These are phyloP conservation scores for Clohesyomyces aquaticus DNA, from an alignment of 495 filamentous ascomycete genomes.

Conservation along the genomic window DNA sequence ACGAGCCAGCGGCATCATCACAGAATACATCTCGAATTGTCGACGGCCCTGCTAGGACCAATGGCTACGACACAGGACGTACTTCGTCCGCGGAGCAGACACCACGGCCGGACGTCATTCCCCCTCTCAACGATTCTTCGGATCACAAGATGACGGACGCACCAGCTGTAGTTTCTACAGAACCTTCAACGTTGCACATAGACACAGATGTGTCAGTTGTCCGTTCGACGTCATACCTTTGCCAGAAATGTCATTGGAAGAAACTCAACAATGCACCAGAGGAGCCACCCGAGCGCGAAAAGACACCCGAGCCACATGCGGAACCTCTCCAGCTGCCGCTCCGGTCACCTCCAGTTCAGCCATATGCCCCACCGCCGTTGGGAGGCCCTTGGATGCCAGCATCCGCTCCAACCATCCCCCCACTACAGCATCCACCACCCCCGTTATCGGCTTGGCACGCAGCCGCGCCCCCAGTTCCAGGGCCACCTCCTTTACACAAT, in stretches of 20 bases:
- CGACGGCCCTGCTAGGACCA: constrained; percentile 19
- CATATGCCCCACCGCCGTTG: constrained; percentile 23
- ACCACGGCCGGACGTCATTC: constrained; percentile 1
- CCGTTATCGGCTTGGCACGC: constrained; percentile 29
- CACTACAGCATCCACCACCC: constrained; percentile 26
- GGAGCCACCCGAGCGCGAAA: constrained; percentile 27
- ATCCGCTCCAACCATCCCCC: not conserved
- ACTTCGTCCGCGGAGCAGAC: constrained; percentile 1
- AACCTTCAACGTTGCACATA: constrained; percentile 6
- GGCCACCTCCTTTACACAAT: constrained; percentile 27
- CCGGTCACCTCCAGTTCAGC: constrained; percentile 36
- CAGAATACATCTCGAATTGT: constrained; percentile 8
- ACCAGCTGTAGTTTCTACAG: constrained; percentile 7
- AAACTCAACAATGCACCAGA: constrained; percentile 36
- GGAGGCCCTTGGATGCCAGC: constrained; percentile 13
- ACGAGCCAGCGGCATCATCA: constrained; percentile 11
- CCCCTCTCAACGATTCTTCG: constrained; percentile 13
- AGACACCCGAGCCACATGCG: constrained; percentile 17
- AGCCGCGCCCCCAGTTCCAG: constrained; percentile 15
- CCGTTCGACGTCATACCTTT: constrained; percentile 34
- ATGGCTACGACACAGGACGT: constrained; percentile 18
- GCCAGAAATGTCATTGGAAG: constrained; percentile 48
- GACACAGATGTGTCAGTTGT: constrained; percentile 27
- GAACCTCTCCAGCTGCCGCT: constrained; percentile 30
- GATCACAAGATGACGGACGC: constrained; percentile 30